A percentile compares a stretch with the other conserved stretches of the same genome.
Conservation (phyloP, 805 yeast species). For the Candida corydali region DNA sequence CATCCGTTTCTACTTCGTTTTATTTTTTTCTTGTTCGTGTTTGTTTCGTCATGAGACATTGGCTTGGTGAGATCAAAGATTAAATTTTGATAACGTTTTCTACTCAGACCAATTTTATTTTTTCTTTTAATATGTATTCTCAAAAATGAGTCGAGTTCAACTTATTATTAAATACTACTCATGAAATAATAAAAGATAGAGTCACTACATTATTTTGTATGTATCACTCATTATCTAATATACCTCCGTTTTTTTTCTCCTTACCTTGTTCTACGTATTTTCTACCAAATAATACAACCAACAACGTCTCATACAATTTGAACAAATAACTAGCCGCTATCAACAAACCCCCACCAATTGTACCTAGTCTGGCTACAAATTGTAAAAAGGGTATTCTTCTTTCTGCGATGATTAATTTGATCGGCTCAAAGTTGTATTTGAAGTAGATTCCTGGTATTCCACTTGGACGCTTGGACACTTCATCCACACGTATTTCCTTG, state of each 20-base stretch:
- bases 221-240: slow-evolving; percentile 14
- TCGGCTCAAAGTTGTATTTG: slow-evolving; percentile 85
- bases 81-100: neutral
- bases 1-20: slow-evolving; percentile 58
- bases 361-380: slow-evolving; percentile 72
- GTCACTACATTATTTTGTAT: no score
- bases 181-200: no score
- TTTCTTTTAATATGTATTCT: no score
- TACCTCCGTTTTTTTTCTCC: slow-evolving; percentile 39
- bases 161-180: no score
- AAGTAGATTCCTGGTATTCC: slow-evolving; percentile 74
- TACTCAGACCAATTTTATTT: no score
- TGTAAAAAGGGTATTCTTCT: slow-evolving; percentile 70
- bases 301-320: slow-evolving; percentile 50
- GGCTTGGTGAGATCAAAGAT: neutral
- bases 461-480: slow-evolving; percentile 12
- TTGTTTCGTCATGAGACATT: neutral
- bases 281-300: slow-evolving; percentile 54
- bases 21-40: slow-evolving; percentile 9
- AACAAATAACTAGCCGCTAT: slow-evolving; percentile 66
- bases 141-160: no score
- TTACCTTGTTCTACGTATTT: slow-evolving; percentile 47
- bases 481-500: slow-evolving; percentile 13
- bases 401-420: slow-evolving; percentile 66
- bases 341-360: slow-evolving; percentile 78